Evolutionary conservation across 805 yeast species (phyloP).

Genomic region (Metschnikowia orientalis): DNA sequence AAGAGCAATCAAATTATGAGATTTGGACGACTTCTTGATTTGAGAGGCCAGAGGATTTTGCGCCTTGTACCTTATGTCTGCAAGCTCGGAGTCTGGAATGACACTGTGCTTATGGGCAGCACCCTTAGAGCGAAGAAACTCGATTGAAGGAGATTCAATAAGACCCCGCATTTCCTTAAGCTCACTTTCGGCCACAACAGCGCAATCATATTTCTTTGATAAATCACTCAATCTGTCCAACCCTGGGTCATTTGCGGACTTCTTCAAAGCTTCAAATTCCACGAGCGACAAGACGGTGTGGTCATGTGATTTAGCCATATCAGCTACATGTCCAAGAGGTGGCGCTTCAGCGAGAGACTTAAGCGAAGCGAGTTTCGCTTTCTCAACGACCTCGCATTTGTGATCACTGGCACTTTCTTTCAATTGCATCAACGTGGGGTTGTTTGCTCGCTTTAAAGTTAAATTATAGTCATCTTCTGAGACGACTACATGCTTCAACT

Average conservation of each 20-base stretch:
- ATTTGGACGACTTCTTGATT: slow-evolving; percentile 8
- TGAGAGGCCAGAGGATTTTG: slow-evolving; percentile 10
- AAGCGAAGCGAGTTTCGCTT: neutral
- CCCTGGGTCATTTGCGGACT: slow-evolving; percentile 9
- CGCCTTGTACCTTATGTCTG: slow-evolving; percentile 10
- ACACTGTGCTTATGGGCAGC: slow-evolving; percentile 7
- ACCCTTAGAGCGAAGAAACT: slow-evolving; percentile 8
- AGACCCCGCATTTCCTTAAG: slow-evolving; percentile 5
- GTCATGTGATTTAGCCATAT: slow-evolving; percentile 3
- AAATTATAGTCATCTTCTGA: slow-evolving; percentile 8
- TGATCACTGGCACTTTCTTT: neutral
- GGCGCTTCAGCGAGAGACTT: slow-evolving; percentile 7
- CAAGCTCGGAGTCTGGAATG: slow-evolving; percentile 7
- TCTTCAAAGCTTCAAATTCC: slow-evolving; percentile 7
- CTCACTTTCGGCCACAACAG: slow-evolving; percentile 12
- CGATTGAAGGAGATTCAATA: slow-evolving; percentile 10
- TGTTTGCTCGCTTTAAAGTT: slow-evolving; percentile 4
- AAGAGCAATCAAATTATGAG: slow-evolving; percentile 6
- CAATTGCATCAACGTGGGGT: slow-evolving; percentile 7
- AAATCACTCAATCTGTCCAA: slow-evolving; percentile 13
- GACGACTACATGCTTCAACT: slow-evolving; percentile 11
- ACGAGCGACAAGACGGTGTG: slow-evolving; percentile 2
- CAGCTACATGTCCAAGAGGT: slow-evolving; percentile 11
- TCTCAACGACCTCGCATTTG: neutral
- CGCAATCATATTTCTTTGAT: slow-evolving; percentile 11